phyloP scores from a whole-genome alignment of 306 rosid species.

The Rosa persica region DNA sequence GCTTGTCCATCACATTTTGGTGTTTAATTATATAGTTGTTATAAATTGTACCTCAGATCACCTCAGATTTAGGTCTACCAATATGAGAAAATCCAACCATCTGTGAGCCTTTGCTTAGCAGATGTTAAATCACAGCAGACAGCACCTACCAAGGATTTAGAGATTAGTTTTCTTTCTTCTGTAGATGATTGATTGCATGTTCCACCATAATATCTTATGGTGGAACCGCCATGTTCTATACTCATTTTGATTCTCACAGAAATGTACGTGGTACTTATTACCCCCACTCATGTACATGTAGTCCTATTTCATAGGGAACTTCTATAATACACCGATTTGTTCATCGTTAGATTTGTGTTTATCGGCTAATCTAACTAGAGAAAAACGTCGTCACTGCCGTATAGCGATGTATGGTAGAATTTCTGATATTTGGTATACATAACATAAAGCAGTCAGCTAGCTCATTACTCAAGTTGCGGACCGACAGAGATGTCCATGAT shows the following conservation, averaged over 20 bases:
- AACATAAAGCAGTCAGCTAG: neutral
- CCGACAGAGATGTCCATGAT: constrained; percentile 46
- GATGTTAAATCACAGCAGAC: neutral
- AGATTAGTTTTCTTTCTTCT: neutral
- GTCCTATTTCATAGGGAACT: neutral
- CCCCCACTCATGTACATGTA: constrained; percentile 3
- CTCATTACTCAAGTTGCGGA: constrained; percentile 17
- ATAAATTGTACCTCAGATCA: constrained; percentile 2
- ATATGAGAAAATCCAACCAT: neutral
- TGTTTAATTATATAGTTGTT: neutral
- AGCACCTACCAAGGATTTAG: constrained; percentile 1
- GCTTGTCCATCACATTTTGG: constrained; percentile 3
- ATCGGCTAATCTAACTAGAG: neutral
- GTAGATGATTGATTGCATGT: constrained; percentile 1
- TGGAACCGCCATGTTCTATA: neutral
- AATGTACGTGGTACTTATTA: constrained; percentile 2
- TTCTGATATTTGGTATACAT: neutral
- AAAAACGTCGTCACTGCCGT: neutral
- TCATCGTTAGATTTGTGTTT: neutral
- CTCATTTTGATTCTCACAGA: constrained; percentile 4
- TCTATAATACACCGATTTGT: neutral
- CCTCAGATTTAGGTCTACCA: neutral
- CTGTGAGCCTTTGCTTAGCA: neutral
- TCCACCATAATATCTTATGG: neutral
- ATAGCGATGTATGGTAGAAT: neutral